Evolutionary conservation across 345 rosid species (phyloP).

Genomic region (Bretschneidera sinensis): DNA sequence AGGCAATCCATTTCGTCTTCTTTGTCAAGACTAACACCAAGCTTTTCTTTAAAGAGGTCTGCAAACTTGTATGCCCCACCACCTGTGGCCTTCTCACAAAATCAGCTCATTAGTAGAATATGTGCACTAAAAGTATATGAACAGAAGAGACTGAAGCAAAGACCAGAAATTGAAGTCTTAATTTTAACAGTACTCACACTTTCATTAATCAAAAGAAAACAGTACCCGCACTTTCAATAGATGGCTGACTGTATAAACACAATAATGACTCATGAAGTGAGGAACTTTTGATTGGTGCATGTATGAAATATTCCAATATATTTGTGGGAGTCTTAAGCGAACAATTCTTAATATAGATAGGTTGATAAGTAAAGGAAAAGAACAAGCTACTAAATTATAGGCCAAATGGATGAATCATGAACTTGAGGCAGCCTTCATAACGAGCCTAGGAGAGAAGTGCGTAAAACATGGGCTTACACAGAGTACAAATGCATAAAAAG

Average conservation of each 20-base stretch:
- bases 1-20: conserved; percentile 99
- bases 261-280: conserved; percentile 4
- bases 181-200: not conserved
- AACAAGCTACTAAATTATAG: not conserved
- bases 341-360: not conserved
- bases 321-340: too few relatives aligned
- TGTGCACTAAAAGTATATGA: not conserved
- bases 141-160: not conserved
- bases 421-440: not conserved
- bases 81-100: conserved; percentile 86
- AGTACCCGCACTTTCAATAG: not conserved
- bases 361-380: not conserved
- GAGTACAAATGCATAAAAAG: too few relatives aligned
- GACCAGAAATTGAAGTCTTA: not conserved
- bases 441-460: not conserved
- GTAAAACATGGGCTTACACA: not conserved
- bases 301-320: not conserved
- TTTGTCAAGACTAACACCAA: conserved; percentile 91
- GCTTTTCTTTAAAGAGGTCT: conserved; percentile 90
- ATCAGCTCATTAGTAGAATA: conserved; percentile 26
- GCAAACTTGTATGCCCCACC: conserved; percentile 96
- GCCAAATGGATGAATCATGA: not conserved
- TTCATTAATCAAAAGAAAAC: too few relatives aligned
- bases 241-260: not conserved
- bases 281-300: not conserved